phyloP scores from a whole-genome alignment of 768 basidiomycete species.

The Jaapia argillacea region DNA sequence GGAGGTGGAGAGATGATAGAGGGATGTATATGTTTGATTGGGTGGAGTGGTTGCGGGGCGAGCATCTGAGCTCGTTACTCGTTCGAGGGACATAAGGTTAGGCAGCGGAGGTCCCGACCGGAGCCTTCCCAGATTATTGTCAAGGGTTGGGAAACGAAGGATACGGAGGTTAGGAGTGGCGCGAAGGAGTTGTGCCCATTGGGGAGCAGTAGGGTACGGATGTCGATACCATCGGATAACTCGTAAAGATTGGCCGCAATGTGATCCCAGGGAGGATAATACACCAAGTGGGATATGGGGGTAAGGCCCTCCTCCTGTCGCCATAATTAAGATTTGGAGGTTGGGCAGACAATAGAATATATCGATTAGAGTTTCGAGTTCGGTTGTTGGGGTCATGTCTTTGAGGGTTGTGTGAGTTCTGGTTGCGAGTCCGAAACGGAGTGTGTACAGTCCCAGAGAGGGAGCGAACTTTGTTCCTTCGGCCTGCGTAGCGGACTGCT shows the following conservation, averaged over 20 bases:
- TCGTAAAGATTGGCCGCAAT: neutral
- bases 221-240: neutral
- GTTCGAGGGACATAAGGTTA: too few relatives aligned
- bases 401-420: constrained; percentile 7
- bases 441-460: constrained; percentile 14
- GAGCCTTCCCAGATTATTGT: too few relatives aligned
- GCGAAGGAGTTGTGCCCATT: too few relatives aligned
- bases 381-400: neutral
- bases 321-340: constrained; percentile 9
- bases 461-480: constrained; percentile 3
- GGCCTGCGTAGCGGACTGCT: constrained; percentile 7
- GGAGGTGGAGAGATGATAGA: too few relatives aligned
- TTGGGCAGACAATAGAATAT: constrained; percentile 11
- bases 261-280: neutral
- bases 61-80: too few relatives aligned
- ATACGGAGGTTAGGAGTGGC: too few relatives aligned
- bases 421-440: constrained; percentile 16
- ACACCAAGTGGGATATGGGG: neutral
- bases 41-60: too few relatives aligned
- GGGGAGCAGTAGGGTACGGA: too few relatives aligned
- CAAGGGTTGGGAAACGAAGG: too few relatives aligned
- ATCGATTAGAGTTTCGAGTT: constrained; percentile 5
- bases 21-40: too few relatives aligned
- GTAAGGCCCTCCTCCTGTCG: neutral
- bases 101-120: too few relatives aligned